Evolutionary conservation across 1,139 yeast species (phyloP), one percentile per base, ranked within the genome.

Genomic region (Trichomonascaceae sp.): DNA sequence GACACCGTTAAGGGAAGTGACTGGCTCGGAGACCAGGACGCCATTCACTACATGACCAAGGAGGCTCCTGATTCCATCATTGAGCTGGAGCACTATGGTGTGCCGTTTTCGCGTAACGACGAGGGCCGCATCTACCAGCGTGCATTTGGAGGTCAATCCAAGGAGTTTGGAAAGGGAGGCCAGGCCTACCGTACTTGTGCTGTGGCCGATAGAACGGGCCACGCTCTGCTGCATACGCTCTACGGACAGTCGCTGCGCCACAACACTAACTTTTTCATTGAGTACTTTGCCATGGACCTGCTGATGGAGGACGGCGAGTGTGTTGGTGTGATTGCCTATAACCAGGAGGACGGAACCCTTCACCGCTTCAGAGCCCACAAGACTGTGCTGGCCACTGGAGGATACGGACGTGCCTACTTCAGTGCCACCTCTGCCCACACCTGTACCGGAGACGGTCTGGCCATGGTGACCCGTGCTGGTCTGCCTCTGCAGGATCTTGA

Each of bases 1-100:
- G 98, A 89, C 57, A 89, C 98, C 54, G 98, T 89, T 52, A 89
- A 89, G 67, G 98, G 98, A 45, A 85, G 96, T n/a, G 98, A 89
- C 66, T 89, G 98, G 98, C 74, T 89, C 44, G 98, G 98, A 52
- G 98, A 89, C 65, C 98, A 89, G 66, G 98, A 89, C 57, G 95
- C 98, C 37, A 89, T 89, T 58, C 97, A 89, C 64, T 89, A 89
- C 67, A 89, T 89, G 98, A 87, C 98, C 43, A 77, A 87, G 60
- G 97, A 89, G 64, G 98, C 98, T 16, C 96, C 98, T 31, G 75
- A 76, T 49, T 80, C 96, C 33, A 89, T 89, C 54, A 85, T 87
- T 51, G 98, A 89, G 67, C 71, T 89, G 59, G 98, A 89, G 68
- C 94, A 87, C 64, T 89, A 76, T 62, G 98, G 98, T 67, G 92